Percentiles rank a stretch among this genome's conserved stretches.
These are phyloP conservation scores for Psophocarpus tetragonolobus DNA, from an alignment of 306 rosid genomes.

Conservation along the genomic window DNA sequence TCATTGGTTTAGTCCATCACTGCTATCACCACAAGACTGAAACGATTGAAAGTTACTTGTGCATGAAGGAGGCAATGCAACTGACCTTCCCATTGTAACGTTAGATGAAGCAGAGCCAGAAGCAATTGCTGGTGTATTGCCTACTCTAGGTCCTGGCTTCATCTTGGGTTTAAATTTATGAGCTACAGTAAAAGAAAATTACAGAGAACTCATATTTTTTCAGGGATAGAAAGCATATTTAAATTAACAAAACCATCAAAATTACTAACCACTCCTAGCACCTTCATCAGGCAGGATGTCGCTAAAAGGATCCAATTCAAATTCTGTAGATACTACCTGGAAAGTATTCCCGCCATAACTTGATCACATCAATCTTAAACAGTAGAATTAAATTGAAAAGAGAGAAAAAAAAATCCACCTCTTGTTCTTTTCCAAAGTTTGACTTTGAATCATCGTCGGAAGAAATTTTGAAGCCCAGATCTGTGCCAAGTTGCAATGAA, in stretches of 20 bases:
- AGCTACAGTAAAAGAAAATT: conserved; percentile 38
- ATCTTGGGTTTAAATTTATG: conserved; percentile 61
- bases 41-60: conserved; percentile 36
- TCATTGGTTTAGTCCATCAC: conserved; percentile 1
- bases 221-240: background rate
- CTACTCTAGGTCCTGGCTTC: conserved; percentile 54
- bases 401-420: conserved; percentile 35
- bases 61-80: conserved; percentile 32
- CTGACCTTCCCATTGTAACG: conserved; percentile 20
- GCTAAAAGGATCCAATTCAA: conserved; percentile 53
- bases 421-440: conserved; percentile 20
- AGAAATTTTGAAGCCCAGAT: conserved; percentile 41
- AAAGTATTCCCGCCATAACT: conserved; percentile 14
- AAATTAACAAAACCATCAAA: background rate
- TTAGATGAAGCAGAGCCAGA: conserved; percentile 38
- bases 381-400: background rate
- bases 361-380: conserved; percentile 23
- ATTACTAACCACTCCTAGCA: conserved; percentile 47
- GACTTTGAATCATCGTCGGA: conserved; percentile 42
- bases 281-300: conserved; percentile 46
- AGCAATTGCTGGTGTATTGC: conserved; percentile 24
- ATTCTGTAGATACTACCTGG: conserved; percentile 44
- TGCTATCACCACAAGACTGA: conserved; percentile 33
- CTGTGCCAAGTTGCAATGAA: conserved; percentile 31
- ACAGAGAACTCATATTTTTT: conserved; percentile 22